Conservation (phyloP, 2,329 filamentous ascomycete genomes). For the Cercospora brassicicola region DNA sequence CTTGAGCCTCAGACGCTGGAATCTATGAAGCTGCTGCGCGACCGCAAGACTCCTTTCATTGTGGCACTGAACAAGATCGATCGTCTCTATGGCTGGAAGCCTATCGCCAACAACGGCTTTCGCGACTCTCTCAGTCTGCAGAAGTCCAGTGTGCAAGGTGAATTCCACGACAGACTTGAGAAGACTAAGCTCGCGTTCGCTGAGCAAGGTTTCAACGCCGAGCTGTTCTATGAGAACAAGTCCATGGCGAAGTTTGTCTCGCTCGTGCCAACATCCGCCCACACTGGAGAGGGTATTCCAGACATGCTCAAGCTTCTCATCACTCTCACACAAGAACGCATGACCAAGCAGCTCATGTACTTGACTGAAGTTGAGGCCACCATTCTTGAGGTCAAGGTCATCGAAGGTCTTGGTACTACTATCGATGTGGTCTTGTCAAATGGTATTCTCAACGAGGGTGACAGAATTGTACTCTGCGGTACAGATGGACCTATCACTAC, state of each 20-base stretch:
- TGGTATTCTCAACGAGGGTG: constrained; percentile 89
- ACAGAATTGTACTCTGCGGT: constrained; percentile 91
- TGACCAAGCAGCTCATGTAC: constrained; percentile 97
- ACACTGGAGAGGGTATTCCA: constrained; percentile 98
- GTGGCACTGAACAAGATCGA: constrained; percentile 99
- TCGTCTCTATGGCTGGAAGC: constrained; percentile 98
- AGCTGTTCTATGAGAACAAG: constrained; percentile 97
- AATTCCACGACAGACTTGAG: constrained; percentile 86
- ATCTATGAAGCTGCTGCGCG: constrained; percentile 90
- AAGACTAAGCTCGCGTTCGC: constrained; percentile 91
- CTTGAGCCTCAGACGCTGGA: constrained; percentile 95
- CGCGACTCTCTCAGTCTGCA: constrained; percentile 86
- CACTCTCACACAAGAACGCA: constrained; percentile 90
- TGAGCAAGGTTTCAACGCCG: constrained; percentile 96
- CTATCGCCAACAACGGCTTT: constrained; percentile 98
- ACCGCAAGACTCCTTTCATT: constrained; percentile 95
- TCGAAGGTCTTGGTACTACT: constrained; percentile 97
- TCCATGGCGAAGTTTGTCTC: constrained; percentile 93
- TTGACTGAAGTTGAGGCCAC: constrained; percentile 96
- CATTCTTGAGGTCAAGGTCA: constrained; percentile 97
- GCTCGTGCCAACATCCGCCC: constrained; percentile 93
- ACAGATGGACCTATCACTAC: constrained; percentile 95
- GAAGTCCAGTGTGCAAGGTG: constrained; percentile 88
- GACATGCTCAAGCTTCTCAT: constrained; percentile 97
- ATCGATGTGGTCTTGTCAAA: constrained; percentile 97